These are phyloP conservation scores for Coemansia sp. DNA, from an alignment of 192 early-diverging fungal species.

Conservation along the genomic window DNA sequence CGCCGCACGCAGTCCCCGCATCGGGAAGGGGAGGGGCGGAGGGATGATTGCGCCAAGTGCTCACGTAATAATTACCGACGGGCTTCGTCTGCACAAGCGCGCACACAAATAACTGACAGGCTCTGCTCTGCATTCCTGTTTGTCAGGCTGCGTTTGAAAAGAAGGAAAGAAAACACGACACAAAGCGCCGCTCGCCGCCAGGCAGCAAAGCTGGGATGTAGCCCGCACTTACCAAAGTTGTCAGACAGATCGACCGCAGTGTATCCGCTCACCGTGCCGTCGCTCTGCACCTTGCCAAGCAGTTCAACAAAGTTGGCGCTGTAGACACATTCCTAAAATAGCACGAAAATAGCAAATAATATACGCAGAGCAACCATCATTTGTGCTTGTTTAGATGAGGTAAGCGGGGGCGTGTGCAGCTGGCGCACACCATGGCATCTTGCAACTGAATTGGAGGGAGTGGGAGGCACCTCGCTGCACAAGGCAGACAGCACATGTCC, in stretches of 20 bases:
- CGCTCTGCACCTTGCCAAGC: conserved; percentile 42
- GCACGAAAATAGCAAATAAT: conserved; percentile 2
- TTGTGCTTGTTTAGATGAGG: not conserved
- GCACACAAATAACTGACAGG: not conserved
- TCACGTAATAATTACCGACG: conserved; percentile 3
- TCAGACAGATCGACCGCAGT: conserved; percentile 41
- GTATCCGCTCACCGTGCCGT: conserved; percentile 38
- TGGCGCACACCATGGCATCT: not conserved
- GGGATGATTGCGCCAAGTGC: not conserved
- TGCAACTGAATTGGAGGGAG: not conserved
- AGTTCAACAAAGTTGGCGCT: conserved; percentile 32
- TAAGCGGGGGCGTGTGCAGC: not conserved
- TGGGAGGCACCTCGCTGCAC: not conserved
- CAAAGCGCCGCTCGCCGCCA: not conserved
- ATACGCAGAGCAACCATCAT: not conserved
- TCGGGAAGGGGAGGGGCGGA: not conserved
- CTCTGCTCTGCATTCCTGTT: too few relatives aligned
- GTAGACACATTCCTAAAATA: conserved; percentile 45
- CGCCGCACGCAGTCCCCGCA: conserved; percentile 4
- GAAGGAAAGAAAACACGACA: not conserved
- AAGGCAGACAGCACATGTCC: not conserved
- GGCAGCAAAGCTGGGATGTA: not conserved
- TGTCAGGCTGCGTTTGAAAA: not conserved
- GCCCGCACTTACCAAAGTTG: conserved; percentile 39
- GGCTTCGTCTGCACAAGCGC: not conserved